phyloP scores from a whole-genome alignment of 768 basidiomycete species.

The Naganishia vaughanmartiniae region DNA sequence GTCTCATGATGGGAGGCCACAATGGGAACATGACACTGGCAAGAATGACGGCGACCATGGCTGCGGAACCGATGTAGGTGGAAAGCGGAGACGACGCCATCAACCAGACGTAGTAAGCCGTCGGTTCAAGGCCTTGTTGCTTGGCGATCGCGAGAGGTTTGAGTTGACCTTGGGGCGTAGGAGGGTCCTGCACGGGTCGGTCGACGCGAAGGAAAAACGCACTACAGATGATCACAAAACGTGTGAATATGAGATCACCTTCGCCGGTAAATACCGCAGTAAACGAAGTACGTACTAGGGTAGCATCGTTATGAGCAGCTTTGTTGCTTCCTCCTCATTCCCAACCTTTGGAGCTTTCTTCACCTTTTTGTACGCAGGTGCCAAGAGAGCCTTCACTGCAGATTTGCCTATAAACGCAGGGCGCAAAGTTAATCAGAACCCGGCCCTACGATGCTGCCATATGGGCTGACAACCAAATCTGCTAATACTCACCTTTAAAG shows the following conservation, averaged over 20 bases:
- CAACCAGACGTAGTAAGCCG: conserved; percentile 94
- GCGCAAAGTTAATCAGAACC: too few species aligned
- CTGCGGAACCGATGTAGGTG: conserved; percentile 81
- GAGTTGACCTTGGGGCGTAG: conserved; percentile 55
- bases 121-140: conserved; percentile 67
- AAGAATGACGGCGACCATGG: conserved; percentile 89
- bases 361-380: conserved; percentile 27
- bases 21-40: conserved; percentile 99
- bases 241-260: too few species aligned
- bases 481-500: conserved; percentile 75
- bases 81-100: conserved; percentile 92
- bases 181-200: conserved; percentile 56
- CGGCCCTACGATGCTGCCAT: too few species aligned
- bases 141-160: conserved; percentile 74
- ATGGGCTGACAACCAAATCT: too few species aligned
- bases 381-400: conserved; percentile 81
- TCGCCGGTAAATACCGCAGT: neutral
- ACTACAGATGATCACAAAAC: conserved; percentile 33
- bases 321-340: conserved; percentile 60
- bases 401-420: conserved; percentile 67
- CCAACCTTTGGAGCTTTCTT: conserved; percentile 31
- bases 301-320: conserved; percentile 67
- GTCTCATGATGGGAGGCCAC: conserved; percentile 87
- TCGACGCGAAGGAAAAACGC: conserved; percentile 93
- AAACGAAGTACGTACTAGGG: conserved; percentile 56